Conservation (phyloP, 148 eudicot genomes). For the Arctostaphylos glauca region DNA sequence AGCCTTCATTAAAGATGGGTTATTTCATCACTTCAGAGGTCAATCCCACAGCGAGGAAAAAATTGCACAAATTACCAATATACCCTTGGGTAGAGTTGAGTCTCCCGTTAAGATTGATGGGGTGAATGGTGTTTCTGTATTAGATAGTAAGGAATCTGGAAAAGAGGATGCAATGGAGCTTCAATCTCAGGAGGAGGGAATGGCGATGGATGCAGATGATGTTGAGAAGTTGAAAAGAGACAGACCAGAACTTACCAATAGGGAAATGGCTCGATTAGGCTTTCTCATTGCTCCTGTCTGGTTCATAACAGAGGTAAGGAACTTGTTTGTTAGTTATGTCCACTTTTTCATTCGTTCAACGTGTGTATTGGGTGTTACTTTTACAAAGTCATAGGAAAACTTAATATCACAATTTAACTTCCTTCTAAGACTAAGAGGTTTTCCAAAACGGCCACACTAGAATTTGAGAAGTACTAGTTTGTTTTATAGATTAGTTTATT, state of each 20-base stretch:
- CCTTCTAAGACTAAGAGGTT: too few relatives aligned
- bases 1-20: slow-evolving; percentile 67
- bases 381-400: background rate
- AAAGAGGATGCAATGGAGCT: slow-evolving; percentile 52
- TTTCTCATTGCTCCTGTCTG: slow-evolving; percentile 82
- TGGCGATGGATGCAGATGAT: slow-evolving; percentile 35
- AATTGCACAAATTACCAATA: slow-evolving; percentile 26
- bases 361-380: background rate
- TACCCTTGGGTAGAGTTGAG: slow-evolving; percentile 35
- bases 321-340: slow-evolving; percentile 1
- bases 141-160: slow-evolving; percentile 47
- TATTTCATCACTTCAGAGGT: slow-evolving; percentile 45
- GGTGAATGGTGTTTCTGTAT: slow-evolving; percentile 43
- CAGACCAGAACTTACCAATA: slow-evolving; percentile 47
- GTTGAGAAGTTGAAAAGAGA: slow-evolving; percentile 30
- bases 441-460: background rate
- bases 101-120: slow-evolving; percentile 53
- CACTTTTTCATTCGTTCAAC: background rate
- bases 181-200: slow-evolving; percentile 49
- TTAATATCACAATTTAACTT: too few relatives aligned
- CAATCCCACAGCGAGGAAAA: slow-evolving; percentile 38
- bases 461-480: background rate
- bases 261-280: slow-evolving; percentile 67
- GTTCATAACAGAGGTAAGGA: slow-evolving; percentile 74
- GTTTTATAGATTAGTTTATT: too few relatives aligned